phyloP scores from a whole-genome alignment of 1,139 yeast species.

The Zygoascus sp. region DNA sequence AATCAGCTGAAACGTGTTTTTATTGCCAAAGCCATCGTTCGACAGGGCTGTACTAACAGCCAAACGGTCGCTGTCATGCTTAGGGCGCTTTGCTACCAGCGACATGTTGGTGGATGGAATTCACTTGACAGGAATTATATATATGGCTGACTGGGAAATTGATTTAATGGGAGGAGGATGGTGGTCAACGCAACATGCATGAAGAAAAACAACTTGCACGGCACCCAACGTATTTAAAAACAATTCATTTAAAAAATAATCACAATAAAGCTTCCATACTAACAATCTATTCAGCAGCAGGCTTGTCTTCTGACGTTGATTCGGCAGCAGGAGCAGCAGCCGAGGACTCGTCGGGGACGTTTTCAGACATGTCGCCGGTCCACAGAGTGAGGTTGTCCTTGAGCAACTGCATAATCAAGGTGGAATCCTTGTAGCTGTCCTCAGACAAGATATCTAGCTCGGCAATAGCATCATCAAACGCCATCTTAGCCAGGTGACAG shows the following conservation, averaged over 20 bases:
- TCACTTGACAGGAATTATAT: neutral
- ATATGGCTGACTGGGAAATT: too few species aligned
- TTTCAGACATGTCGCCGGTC: conserved; percentile 92
- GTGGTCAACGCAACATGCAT: too few species aligned
- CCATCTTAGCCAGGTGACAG: conserved; percentile 97
- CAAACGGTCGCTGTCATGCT: neutral
- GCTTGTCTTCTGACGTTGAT: conserved; percentile 50
- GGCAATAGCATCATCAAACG: conserved; percentile 98
- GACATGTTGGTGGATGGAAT: conserved; percentile 8
- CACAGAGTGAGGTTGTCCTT: conserved; percentile 98
- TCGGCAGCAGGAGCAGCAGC: conserved; percentile 23
- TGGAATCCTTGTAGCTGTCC: conserved; percentile 97
- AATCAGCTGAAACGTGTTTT: conserved; percentile 15
- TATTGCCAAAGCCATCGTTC: neutral
- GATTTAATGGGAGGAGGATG: too few species aligned
- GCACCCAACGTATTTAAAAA: neutral
- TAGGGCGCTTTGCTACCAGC: conserved; percentile 11
- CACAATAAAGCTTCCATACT: conserved; percentile 6
- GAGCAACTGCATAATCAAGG: conserved; percentile 96
- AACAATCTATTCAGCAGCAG: conserved; percentile 28
- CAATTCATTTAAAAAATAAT: neutral
- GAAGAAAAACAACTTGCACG: neutral
- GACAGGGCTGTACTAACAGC: neutral
- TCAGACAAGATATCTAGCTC: conserved; percentile 96
- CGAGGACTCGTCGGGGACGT: conserved; percentile 16